Conservation (phyloP, 306 rosid species). For the Vicia sativa region DNA sequence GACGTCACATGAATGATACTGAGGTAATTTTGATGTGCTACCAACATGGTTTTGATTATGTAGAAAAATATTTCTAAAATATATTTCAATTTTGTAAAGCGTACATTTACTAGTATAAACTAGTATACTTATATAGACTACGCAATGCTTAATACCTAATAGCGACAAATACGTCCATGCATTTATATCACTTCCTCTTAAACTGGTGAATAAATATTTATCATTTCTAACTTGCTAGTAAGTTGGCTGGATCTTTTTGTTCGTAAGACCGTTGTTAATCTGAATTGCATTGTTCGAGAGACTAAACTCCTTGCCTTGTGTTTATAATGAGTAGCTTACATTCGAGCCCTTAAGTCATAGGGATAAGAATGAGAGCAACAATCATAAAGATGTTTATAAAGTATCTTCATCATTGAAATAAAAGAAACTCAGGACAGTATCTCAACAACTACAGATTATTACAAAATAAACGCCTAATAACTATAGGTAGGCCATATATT, state of each 20-base stretch:
- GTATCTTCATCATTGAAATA: too few species aligned
- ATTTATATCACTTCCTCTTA: not conserved
- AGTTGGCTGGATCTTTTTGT: not conserved
- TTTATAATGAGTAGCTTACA: too few species aligned
- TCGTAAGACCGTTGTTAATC: not conserved
- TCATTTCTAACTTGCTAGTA: not conserved
- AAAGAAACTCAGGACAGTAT: too few species aligned
- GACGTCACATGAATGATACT: conserved; percentile 88
- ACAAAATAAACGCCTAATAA: too few species aligned
- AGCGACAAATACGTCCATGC: not conserved
- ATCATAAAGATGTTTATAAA: too few species aligned
- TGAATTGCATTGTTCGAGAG: too few species aligned
- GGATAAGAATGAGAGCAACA: too few species aligned
- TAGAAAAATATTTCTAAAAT: not conserved
- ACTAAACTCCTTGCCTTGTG: too few species aligned
- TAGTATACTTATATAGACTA: not conserved
- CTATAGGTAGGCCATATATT: too few species aligned
- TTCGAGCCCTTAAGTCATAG: too few species aligned
- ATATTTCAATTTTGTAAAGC: not conserved
- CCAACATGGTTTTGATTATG: conserved; percentile 15
- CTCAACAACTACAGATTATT: too few species aligned
- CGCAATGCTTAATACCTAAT: not conserved
- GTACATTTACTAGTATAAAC: not conserved
- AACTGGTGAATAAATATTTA: not conserved
- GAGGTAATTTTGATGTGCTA: conserved; percentile 60